Evolutionary conservation across 768 basidiomycete genomes (phyloP).

Genomic region (Dioszegia hungarica): DNA sequence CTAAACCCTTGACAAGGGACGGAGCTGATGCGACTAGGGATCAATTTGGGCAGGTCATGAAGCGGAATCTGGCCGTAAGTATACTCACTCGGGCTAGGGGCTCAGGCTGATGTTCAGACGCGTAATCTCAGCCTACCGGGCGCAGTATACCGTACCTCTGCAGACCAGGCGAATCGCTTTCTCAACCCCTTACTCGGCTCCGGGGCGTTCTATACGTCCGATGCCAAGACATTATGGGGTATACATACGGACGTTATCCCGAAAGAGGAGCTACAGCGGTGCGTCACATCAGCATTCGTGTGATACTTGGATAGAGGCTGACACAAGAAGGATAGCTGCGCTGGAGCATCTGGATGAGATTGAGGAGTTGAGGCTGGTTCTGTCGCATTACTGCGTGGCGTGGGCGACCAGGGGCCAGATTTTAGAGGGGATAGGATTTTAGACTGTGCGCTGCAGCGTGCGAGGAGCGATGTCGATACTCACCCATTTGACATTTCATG

Average conservation of each 20-base stretch:
- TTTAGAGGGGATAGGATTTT: conserved; percentile 7
- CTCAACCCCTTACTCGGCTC: conserved; percentile 32
- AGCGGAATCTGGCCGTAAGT: conserved; percentile 72
- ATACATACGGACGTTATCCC: conserved; percentile 55
- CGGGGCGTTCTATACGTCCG: conserved; percentile 56
- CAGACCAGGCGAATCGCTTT: conserved; percentile 62
- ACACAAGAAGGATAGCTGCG: conserved; percentile 59
- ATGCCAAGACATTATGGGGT: conserved; percentile 64
- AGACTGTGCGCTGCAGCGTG: neutral
- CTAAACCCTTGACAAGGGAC: neutral
- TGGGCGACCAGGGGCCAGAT: conserved; percentile 56
- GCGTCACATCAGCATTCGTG: neutral
- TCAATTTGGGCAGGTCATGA: conserved; percentile 87
- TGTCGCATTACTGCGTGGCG: conserved; percentile 81
- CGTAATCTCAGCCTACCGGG: conserved; percentile 73
- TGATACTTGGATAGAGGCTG: neutral
- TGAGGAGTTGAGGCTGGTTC: conserved; percentile 86
- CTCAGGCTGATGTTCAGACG: conserved; percentile 52
- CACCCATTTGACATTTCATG: no score
- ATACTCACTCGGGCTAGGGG: neutral
- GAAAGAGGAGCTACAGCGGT: conserved; percentile 39
- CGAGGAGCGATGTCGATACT: no score
- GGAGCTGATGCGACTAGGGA: conserved; percentile 52
- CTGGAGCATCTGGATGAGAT: conserved; percentile 89
- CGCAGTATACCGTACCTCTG: conserved; percentile 58